Evolutionary conservation across 768 basidiomycete species (phyloP).

Genomic region (Boletus vinaceobasis): DNA sequence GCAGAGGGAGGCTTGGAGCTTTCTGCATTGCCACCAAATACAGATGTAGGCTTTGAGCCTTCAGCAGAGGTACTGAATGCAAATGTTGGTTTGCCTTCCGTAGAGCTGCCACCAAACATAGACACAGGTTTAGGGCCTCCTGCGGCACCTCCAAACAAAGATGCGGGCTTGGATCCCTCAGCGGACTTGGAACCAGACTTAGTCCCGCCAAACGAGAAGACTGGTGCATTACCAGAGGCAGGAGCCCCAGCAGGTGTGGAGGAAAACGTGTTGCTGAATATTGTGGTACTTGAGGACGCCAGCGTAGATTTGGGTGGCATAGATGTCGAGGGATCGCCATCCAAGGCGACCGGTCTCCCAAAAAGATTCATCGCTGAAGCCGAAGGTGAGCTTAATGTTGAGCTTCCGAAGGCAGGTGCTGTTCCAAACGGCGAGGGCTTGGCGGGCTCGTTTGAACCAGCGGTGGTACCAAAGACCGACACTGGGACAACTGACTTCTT

Average conservation of each 20-base stretch:
- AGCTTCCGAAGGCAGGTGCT: constrained; percentile 21
- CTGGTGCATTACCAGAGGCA: constrained; percentile 6
- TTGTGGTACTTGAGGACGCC: constrained; percentile 11
- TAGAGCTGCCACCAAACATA: constrained; percentile 4
- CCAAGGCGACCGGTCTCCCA: constrained; percentile 13
- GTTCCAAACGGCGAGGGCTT: constrained; percentile 23
- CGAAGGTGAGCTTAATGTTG: constrained; percentile 13
- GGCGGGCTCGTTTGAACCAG: constrained; percentile 19
- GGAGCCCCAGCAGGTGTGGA: constrained; percentile 17
- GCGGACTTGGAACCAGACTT: constrained; percentile 13
- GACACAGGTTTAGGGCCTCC: constrained; percentile 1
- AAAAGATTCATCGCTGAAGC: constrained; percentile 9
- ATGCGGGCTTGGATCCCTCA: constrained; percentile 14
- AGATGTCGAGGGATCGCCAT: constrained; percentile 21
- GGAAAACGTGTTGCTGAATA: constrained; percentile 15
- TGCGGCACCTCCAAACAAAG: constrained; percentile 15
- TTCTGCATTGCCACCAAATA: constrained; percentile 6
- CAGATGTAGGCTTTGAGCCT: constrained; percentile 12
- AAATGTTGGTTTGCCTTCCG: constrained; percentile 14
- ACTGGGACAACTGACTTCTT: constrained; percentile 28
- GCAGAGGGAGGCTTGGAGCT: neutral
- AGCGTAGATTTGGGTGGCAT: constrained; percentile 14
- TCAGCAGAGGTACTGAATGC: constrained; percentile 11
- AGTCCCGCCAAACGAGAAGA: constrained; percentile 21
- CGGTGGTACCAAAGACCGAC: constrained; percentile 8